Percentiles rank a stretch among this genome's conserved stretches.
Evolutionary conservation across 2,329 filamentous ascomycete species (phyloP).

Genomic region (Epichloe sylvatica): DNA sequence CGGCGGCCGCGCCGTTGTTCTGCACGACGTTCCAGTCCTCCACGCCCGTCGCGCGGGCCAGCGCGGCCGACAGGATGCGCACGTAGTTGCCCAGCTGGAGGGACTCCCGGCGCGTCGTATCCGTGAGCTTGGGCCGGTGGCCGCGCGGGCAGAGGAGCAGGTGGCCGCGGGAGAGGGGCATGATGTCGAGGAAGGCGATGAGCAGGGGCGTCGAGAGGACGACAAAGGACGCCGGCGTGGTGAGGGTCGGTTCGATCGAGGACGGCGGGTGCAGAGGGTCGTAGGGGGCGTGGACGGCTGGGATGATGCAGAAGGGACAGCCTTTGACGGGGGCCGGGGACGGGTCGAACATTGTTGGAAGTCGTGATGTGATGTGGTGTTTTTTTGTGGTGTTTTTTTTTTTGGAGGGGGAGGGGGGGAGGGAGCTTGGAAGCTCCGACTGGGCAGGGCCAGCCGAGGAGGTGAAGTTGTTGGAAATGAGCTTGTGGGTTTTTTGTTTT

Average conservation of each 20-base stretch:
- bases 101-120: conserved; percentile 50
- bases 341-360: conserved; percentile 20
- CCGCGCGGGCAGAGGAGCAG: conserved; percentile 64
- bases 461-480: background rate
- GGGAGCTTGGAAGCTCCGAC: background rate
- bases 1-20: conserved; percentile 81
- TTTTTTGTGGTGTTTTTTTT: too few relatives aligned
- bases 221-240: conserved; percentile 40
- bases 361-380: background rate
- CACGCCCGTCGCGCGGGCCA: conserved; percentile 55
- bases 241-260: conserved; percentile 19
- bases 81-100: conserved; percentile 54
- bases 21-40: conserved; percentile 93
- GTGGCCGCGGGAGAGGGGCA: conserved; percentile 75
- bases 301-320: conserved; percentile 53
- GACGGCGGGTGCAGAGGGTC: conserved; percentile 29
- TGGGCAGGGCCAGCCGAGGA: background rate
- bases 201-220: conserved; percentile 66
- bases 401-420: background rate
- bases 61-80: conserved; percentile 56
- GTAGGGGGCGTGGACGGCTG: conserved; percentile 33
- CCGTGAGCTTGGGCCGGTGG: conserved; percentile 66
- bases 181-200: conserved; percentile 84
- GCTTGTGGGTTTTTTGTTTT: too few relatives aligned
- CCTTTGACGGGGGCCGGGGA: conserved; percentile 15